These are phyloP conservation scores for Colletotrichum eremochloae DNA, from an alignment of 2,329 filamentous ascomycete species.

Conservation along the genomic window DNA sequence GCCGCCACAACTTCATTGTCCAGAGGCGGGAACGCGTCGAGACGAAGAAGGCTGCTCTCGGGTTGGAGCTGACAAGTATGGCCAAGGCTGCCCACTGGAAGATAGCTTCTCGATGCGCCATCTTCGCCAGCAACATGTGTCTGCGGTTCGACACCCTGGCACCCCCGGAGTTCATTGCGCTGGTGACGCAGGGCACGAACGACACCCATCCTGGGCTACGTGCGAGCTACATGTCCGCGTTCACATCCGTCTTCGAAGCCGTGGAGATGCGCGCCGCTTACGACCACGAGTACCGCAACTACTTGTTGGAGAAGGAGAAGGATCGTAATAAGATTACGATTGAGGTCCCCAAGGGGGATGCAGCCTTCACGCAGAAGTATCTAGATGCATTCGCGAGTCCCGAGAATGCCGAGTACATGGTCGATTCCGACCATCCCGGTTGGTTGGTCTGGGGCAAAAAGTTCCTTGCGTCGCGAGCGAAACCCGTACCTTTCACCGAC, in stretches of 20 bases:
- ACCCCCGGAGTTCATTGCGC: slow-evolving; percentile 83
- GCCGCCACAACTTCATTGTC: slow-evolving; percentile 80
- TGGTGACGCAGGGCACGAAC: slow-evolving; percentile 86
- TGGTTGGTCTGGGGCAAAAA: slow-evolving; percentile 96
- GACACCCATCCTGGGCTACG: slow-evolving; percentile 91
- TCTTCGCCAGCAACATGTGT: slow-evolving; percentile 91
- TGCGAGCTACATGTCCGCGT: slow-evolving; percentile 82
- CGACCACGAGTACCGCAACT: slow-evolving; percentile 88
- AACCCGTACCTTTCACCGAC: slow-evolving; percentile 73
- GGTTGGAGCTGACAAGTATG: slow-evolving; percentile 83
- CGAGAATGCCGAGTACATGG: slow-evolving; percentile 82
- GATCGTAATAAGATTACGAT: slow-evolving; percentile 83
- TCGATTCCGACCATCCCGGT: slow-evolving; percentile 92
- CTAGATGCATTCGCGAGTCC: slow-evolving; percentile 82
- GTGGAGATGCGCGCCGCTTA: slow-evolving; percentile 90
- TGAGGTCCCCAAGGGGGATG: slow-evolving; percentile 79
- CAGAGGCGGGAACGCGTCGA: slow-evolving; percentile 84
- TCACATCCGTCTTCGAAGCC: slow-evolving; percentile 83
- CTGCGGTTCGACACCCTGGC: slow-evolving; percentile 92
- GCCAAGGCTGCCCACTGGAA: slow-evolving; percentile 94
- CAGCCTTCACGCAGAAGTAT: slow-evolving; percentile 83
- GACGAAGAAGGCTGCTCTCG: slow-evolving; percentile 82
- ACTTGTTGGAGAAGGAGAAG: slow-evolving; percentile 82
- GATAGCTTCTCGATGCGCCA: slow-evolving; percentile 88
- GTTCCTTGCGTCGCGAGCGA: slow-evolving; percentile 83